Evolutionary conservation across 179 eudicot species (phyloP).

Genomic region (Beta macrorhiza): DNA sequence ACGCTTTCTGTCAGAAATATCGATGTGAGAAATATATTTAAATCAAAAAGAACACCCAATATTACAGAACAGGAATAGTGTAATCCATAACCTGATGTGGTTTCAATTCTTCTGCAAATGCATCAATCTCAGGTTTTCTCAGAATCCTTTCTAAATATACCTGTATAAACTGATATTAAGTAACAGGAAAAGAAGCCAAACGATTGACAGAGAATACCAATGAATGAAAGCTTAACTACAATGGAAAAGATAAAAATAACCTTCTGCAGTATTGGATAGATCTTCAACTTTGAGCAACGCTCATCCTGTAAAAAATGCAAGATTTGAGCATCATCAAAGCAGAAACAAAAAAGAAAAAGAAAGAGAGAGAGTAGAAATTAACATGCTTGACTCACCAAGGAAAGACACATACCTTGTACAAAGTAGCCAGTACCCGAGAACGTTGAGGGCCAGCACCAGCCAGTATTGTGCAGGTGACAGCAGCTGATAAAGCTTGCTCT

Average conservation of each 20-base stretch:
- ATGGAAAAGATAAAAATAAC: slow-evolving; percentile 38
- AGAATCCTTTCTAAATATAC: slow-evolving; percentile 93
- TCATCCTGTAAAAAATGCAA: slow-evolving; percentile 64
- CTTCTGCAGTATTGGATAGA: slow-evolving; percentile 97
- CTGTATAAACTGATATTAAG: slow-evolving; percentile 31
- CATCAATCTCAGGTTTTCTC: slow-evolving; percentile 97
- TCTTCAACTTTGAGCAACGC: slow-evolving; percentile 95
- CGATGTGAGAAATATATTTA: background rate
- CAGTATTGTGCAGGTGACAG: slow-evolving; percentile 95
- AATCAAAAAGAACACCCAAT: background rate
- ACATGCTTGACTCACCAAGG: background rate
- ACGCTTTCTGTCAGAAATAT: slow-evolving; percentile 65
- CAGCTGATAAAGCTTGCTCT: slow-evolving; percentile 94
- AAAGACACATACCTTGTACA: slow-evolving; percentile 66
- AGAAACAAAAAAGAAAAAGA: too few relatives aligned
- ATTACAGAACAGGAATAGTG: background rate
- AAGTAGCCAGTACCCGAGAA: slow-evolving; percentile 93
- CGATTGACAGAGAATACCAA: background rate
- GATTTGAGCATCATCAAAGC: slow-evolving; percentile 25
- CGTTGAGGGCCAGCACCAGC: slow-evolving; percentile 99
- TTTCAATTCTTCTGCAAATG: slow-evolving; percentile 91
- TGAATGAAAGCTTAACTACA: background rate
- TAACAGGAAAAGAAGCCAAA: background rate
- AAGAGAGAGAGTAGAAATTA: background rate
- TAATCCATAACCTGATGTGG: slow-evolving; percentile 70